Percentiles rank a stretch among this genome's conserved stretches.
These are phyloP conservation scores for Epichloe glyceriae DNA, from an alignment of 2,329 filamentous ascomycete genomes.

Conservation along the genomic window DNA sequence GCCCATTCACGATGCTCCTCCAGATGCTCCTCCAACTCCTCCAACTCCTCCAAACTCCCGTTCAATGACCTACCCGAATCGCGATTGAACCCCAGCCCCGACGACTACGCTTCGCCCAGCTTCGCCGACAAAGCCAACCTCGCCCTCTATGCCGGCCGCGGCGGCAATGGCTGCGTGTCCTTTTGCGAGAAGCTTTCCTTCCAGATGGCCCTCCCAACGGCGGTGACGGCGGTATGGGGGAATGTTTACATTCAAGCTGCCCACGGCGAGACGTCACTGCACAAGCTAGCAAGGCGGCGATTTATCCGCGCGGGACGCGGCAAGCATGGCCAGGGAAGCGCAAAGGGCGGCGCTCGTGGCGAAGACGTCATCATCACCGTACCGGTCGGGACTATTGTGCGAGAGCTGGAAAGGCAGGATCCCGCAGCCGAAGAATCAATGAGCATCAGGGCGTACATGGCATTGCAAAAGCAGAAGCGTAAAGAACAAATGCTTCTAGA, in stretches of 20 bases:
- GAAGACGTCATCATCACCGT: slow-evolving; percentile 82
- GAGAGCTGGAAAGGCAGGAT: slow-evolving; percentile 69
- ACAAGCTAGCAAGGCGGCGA: slow-evolving; percentile 73
- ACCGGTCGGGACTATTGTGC: slow-evolving; percentile 80
- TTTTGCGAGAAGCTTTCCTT: slow-evolving; percentile 88
- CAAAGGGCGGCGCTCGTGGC: slow-evolving; percentile 62
- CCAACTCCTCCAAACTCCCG: slow-evolving; percentile 17
- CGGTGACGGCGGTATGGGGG: slow-evolving; percentile 89
- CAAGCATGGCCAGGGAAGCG: slow-evolving; percentile 65
- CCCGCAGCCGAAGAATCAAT: slow-evolving; percentile 54
- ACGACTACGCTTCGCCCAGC: slow-evolving; percentile 69
- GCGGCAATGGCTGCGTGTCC: slow-evolving; percentile 87
- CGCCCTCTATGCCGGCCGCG: slow-evolving; percentile 63
- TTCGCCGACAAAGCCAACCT: slow-evolving; percentile 81
- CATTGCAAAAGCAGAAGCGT: slow-evolving; percentile 20
- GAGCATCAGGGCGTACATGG: slow-evolving; percentile 19
- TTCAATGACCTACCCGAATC: slow-evolving; percentile 30
- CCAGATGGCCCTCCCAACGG: slow-evolving; percentile 85
- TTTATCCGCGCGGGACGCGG: slow-evolving; percentile 63
- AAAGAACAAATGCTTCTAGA: slow-evolving; percentile 22
- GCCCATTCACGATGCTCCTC: slow-evolving; percentile 1
- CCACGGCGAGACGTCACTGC: slow-evolving; percentile 78
- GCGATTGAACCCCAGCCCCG: slow-evolving; percentile 67
- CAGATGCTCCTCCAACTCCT: slow-evolving; percentile 6
- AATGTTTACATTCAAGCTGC: slow-evolving; percentile 92